Conservation (phyloP, 257 asterid species). For the Ocimum tenuiflorum region DNA sequence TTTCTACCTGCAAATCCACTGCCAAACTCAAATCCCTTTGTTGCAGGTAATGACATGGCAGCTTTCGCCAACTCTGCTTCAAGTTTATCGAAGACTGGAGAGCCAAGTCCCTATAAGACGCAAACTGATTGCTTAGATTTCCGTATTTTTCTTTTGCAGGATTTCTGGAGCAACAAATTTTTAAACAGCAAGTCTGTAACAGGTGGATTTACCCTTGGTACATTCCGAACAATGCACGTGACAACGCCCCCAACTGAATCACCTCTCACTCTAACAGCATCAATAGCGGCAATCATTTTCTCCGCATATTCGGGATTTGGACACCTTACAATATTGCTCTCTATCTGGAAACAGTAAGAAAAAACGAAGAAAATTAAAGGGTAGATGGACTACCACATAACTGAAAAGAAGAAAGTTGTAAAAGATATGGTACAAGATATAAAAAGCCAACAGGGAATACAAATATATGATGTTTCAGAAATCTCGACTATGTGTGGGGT, state of each 20-base stretch:
- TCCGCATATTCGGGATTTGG: conserved; percentile 82
- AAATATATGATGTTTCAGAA: conserved; percentile 4
- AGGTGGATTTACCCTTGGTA: conserved; percentile 46
- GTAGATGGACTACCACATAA: neutral
- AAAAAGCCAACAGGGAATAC: neutral
- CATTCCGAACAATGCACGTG: conserved; percentile 86
- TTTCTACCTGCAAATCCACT: conserved; percentile 75
- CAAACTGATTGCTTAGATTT: no score
- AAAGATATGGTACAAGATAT: neutral
- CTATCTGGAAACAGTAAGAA: conserved; percentile 61
- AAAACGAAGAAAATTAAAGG: neutral
- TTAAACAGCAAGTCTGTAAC: no score
- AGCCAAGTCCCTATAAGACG: conserved; percentile 98
- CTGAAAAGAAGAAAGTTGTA: neutral
- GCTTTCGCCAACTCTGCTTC: conserved; percentile 95
- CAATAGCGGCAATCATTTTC: conserved; percentile 87
- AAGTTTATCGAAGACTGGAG: conserved; percentile 89
- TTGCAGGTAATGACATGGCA: conserved; percentile 75
- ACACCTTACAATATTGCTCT: conserved; percentile 74
- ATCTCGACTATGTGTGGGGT: neutral
- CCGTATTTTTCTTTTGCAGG: no score
- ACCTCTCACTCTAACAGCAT: conserved; percentile 73
- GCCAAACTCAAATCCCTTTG: conserved; percentile 87
- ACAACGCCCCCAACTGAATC: conserved; percentile 92
- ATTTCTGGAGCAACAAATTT: no score